Base-by-base conservation (phyloP, 2,329 filamentous ascomycete species). In the Phoma herbarum region DNA sequence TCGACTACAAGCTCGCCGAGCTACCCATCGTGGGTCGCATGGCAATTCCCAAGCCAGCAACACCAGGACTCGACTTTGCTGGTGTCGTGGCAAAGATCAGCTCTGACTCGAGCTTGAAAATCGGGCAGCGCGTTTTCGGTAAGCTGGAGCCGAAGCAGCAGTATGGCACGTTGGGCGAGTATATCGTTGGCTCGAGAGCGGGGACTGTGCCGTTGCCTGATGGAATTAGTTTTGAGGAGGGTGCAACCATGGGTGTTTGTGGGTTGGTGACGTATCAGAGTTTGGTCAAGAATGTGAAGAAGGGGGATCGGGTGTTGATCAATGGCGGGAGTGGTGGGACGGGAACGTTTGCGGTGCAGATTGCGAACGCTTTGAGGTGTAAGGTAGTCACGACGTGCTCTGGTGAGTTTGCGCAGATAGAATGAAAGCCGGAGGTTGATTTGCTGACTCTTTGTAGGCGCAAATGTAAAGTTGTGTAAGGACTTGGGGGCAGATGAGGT, bases 311-410 rank as follows among this genome's bases (percentile, higher is more conserved):
- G 59, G 78, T 89, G 12, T 83, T 89, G 63, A 81, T 89, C 66
- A 89, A 89, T 65, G 87, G 86, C 14, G 86, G 86, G 0, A 85
- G 81, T 16, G 87, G 88, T 14, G 87, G 87, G 0, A 82, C 80
- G 2, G 88, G 88, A 0, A 81, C 81, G 0, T 88, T 83, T 61
- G 83, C 80, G 1, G 84, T 89, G 48, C 87, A 90, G 70, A 82
- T 89, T 53, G 87, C 86, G 4, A 88, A 87, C 69, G 77, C 78
- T 0, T 65, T 85, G 7, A 86, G 86, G 0, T 86, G 83, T 64
- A 75, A 82, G 60, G 86, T 90, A 28, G 84, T 83, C 2, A 77
- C 79, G 4, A 82, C 81, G 2, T 90, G 87, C 66, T 88, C 86
- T 9, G 79, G 66, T 66, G 29, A 22, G 57, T 44, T 41, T 18